Base-by-base conservation (phyloP, 2,329 filamentous ascomycete genomes). In the Aureobasidium sp. region DNA sequence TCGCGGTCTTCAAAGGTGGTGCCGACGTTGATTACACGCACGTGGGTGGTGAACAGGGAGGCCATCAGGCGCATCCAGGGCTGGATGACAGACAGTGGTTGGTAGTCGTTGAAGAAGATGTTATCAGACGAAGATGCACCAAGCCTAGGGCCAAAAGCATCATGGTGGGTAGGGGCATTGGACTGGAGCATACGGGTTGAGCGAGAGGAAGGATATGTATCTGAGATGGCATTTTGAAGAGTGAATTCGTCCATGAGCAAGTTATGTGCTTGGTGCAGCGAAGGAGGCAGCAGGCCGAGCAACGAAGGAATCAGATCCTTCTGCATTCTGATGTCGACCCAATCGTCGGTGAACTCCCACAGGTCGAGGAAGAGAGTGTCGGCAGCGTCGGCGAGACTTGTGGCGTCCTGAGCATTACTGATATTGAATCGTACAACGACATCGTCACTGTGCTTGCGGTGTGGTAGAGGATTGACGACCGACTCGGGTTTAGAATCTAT, bases 101-200 rank as follows among this genome's bases (percentile, higher is more conserved):
- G 94, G 73, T 97, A 99, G 70, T 97, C 86, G 57, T 85, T 84
- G 76, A 99, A 97, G 78, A 97, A 97, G 42, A 96, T 79, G 70
- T 91, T 90, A 63, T 87, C 83, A 70, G 62, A 75, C 73, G 12
- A 72, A 72, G 20, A 72, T 67, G 51, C 67, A 69, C 68, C 31
- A 14, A 71, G 64, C 22, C 71, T 62, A 49, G 69, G 66, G 63
- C 68, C 66, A 61, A 70, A 70, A 1, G 37, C 59, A 44, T 27
- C 51, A 44, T 37, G 49, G 29, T 58, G 63, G 17, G 56, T 51
- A 7, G 62, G 37, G 34, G 34, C 22, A n/a, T 60, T 47, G 25
- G 27, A n/a, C n/a, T 60, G 57, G n/a, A 60, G 39, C n/a, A 60
- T 47, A 37, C 57, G 57, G 17, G 57, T 11, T 0, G 45, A 51